Conservation (phyloP, 179 eudicot genomes). For the Silene coronaria region DNA sequence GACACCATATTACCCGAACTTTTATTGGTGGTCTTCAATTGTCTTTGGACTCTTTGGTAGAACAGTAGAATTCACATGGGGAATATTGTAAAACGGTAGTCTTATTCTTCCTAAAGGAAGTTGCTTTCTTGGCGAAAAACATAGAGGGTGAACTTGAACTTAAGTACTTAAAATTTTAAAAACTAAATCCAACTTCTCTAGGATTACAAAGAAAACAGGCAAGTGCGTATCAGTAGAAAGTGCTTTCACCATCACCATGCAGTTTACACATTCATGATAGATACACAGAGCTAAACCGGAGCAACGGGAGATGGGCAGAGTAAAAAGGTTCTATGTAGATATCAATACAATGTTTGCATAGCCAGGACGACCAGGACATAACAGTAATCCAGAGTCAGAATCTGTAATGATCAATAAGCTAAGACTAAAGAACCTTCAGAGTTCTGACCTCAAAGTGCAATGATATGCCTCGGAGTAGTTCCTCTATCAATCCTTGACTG, state of each 20-base stretch:
- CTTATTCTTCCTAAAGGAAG: neutral
- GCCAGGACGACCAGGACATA: neutral
- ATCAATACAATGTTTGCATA: neutral
- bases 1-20: neutral
- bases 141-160: neutral
- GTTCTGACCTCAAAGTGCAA: neutral
- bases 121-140: neutral
- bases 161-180: too few species aligned
- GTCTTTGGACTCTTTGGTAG: neutral
- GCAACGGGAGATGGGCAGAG: neutral
- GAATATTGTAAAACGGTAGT: neutral
- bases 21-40: too few species aligned
- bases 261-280: neutral
- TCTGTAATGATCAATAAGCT: slow-evolving; percentile 4
- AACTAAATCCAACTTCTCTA: neutral
- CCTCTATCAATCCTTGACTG: slow-evolving; percentile 58
- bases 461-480: neutral
- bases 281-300: neutral
- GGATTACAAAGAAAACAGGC: neutral
- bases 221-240: neutral
- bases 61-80: neutral
- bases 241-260: neutral
- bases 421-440: neutral
- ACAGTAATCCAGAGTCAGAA: neutral
- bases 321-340: neutral